These are phyloP conservation scores for Sphagnum contortum DNA, from an alignment of 225 moss, liverwort and hornwort genomes.

Conservation along the genomic window DNA sequence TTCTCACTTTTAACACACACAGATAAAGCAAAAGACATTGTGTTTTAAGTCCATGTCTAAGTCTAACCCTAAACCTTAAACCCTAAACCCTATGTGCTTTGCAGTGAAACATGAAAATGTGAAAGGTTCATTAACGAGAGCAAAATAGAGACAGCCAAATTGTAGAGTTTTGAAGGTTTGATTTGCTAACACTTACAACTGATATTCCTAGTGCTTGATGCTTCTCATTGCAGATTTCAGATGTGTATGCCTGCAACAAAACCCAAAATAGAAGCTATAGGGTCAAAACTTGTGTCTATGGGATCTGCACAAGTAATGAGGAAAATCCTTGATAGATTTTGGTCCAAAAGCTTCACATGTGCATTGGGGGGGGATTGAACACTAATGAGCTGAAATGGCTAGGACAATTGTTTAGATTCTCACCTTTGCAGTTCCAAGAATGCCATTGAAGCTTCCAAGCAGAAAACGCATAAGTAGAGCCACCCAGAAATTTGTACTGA, in stretches of 20 bases:
- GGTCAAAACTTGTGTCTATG: not conserved
- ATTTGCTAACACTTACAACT: slow-evolving; percentile 26
- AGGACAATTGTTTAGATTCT: not conserved
- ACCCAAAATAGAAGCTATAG: not conserved
- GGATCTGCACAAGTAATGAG: not conserved
- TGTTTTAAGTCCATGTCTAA: not conserved
- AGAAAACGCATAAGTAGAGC: slow-evolving; percentile 56
- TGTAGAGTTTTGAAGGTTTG: not conserved
- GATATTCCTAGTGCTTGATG: slow-evolving; percentile 67
- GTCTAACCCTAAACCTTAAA: slow-evolving; percentile 14
- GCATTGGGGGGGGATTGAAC: not conserved
- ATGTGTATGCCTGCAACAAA: slow-evolving; percentile 64
- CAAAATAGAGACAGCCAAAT: not conserved
- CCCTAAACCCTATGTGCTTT: slow-evolving; percentile 49
- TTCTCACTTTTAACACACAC: not conserved
- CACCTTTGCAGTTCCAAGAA: slow-evolving; percentile 84
- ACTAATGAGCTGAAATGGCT: not conserved
- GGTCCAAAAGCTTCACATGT: not conserved
- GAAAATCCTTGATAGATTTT: not conserved
- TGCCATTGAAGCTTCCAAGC: slow-evolving; percentile 73
- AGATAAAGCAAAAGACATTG: not conserved
- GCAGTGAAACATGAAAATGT: not conserved
- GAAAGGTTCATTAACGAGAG: slow-evolving; percentile 1
- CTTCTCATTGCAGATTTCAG: slow-evolving; percentile 67
- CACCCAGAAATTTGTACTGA: slow-evolving; percentile 59